Evolutionary conservation across 2,329 filamentous ascomycete species (phyloP).

Genomic region (Aschersonia sp.): DNA sequence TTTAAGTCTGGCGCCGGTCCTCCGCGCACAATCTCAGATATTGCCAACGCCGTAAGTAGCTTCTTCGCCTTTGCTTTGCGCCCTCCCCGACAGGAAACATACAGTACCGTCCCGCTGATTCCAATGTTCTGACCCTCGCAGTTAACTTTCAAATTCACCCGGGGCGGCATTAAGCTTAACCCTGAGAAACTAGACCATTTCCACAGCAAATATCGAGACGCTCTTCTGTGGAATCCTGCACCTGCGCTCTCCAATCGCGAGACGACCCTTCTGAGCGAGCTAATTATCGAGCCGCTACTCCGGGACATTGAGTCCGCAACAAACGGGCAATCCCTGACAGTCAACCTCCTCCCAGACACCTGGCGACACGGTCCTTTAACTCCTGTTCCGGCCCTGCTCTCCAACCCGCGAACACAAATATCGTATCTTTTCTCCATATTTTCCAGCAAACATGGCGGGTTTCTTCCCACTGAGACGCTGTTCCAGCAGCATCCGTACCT

Average conservation of each 20-base stretch:
- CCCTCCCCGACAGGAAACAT: no score
- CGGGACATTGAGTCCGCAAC: slow-evolving; percentile 11
- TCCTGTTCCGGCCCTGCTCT: slow-evolving; percentile 11
- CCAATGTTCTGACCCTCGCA: slow-evolving; percentile 13
- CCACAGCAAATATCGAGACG: slow-evolving; percentile 48
- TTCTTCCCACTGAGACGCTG: slow-evolving; percentile 9
- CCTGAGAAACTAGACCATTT: slow-evolving; percentile 69
- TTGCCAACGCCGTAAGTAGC: slow-evolving; percentile 48
- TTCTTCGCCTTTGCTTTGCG: neutral
- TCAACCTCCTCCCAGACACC: neutral
- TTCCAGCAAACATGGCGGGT: slow-evolving; percentile 10
- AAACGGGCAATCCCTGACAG: neutral
- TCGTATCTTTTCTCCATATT: slow-evolving; percentile 10
- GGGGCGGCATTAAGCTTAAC: slow-evolving; percentile 74
- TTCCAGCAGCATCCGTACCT: slow-evolving; percentile 19
- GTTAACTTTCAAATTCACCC: slow-evolving; percentile 81
- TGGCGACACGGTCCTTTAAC: slow-evolving; percentile 5
- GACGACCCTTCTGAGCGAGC: slow-evolving; percentile 9
- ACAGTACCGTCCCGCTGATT: no score
- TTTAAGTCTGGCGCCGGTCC: slow-evolving; percentile 13
- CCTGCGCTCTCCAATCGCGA: slow-evolving; percentile 10
- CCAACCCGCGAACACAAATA: slow-evolving; percentile 4
- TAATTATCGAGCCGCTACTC: slow-evolving; percentile 10
- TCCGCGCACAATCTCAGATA: slow-evolving; percentile 42
- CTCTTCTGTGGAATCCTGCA: slow-evolving; percentile 14